phyloP scores from a whole-genome alignment of 116 monocot species.

The Thalassia testudinum region DNA sequence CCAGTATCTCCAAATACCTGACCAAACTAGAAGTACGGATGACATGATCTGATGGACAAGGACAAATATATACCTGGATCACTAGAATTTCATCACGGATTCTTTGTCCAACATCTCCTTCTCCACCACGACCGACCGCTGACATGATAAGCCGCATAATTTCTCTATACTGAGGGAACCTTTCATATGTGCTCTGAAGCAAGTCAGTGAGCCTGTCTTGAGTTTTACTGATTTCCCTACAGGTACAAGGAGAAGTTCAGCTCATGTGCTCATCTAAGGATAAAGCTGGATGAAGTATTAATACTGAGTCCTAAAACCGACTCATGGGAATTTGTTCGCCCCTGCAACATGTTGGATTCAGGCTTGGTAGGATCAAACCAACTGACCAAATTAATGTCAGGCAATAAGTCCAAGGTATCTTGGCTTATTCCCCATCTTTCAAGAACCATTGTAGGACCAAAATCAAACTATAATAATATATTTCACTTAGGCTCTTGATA shows the following conservation, averaged over 20 bases:
- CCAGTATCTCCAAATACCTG: not conserved
- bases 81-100: constrained; percentile 97
- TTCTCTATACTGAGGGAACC: constrained; percentile 56
- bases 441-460: too few relatives aligned
- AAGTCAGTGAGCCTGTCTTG: constrained; percentile 79
- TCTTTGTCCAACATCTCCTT: constrained; percentile 96
- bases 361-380: too few relatives aligned
- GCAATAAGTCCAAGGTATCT: too few relatives aligned
- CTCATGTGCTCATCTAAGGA: not conserved
- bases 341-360: not conserved
- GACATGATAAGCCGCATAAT: constrained; percentile 65
- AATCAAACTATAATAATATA: too few relatives aligned
- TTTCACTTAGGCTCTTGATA: too few relatives aligned
- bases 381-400: too few relatives aligned
- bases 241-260: constrained; percentile 3
- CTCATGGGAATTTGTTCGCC: too few relatives aligned
- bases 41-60: not conserved
- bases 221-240: constrained; percentile 93
- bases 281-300: too few relatives aligned
- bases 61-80: constrained; percentile 40
- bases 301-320: too few relatives aligned
- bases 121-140: constrained; percentile 91
- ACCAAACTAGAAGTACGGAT: not conserved
- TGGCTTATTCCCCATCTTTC: too few relatives aligned
- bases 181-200: constrained; percentile 52